These are phyloP conservation scores for Pythium rishiriense DNA, from an alignment of 352 stramenopile genomes.

Conservation along the genomic window DNA sequence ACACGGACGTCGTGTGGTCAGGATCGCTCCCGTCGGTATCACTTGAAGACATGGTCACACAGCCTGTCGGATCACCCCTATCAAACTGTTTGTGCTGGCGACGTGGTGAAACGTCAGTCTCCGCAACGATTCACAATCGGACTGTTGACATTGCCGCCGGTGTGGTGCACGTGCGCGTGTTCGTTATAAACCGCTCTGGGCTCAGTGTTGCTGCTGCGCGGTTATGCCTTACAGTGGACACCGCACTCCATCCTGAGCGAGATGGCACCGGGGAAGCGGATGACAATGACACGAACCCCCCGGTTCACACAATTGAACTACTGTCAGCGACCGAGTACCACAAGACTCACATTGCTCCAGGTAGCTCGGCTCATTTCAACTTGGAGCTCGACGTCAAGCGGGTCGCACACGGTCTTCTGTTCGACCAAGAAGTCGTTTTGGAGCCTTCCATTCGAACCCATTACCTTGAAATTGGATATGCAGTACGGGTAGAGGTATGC, in stretches of 20 bases:
- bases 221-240: neutral
- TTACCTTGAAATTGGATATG: conserved; percentile 7
- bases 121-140: conserved; percentile 8
- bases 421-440: neutral
- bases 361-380: conserved; percentile 6
- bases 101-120: neutral
- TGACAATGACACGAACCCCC: neutral
- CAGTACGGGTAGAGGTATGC: conserved; percentile 2
- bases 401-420: neutral
- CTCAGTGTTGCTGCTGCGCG: neutral
- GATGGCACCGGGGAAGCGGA: neutral
- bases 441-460: neutral
- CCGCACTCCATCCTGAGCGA: neutral
- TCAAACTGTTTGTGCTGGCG: conserved; percentile 1
- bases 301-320: neutral
- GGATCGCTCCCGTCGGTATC: neutral
- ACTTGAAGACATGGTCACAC: neutral
- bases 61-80: neutral
- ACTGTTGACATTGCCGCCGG: conserved; percentile 7
- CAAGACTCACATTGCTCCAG: neutral
- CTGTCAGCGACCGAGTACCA: neutral
- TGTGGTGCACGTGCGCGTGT: conserved; percentile 1
- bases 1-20: neutral
- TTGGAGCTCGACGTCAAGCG: neutral
- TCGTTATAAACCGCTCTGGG: neutral